Evolutionary conservation across 2,329 filamentous ascomycete species (phyloP).

Genomic region (Fusarium sarcochroum): DNA sequence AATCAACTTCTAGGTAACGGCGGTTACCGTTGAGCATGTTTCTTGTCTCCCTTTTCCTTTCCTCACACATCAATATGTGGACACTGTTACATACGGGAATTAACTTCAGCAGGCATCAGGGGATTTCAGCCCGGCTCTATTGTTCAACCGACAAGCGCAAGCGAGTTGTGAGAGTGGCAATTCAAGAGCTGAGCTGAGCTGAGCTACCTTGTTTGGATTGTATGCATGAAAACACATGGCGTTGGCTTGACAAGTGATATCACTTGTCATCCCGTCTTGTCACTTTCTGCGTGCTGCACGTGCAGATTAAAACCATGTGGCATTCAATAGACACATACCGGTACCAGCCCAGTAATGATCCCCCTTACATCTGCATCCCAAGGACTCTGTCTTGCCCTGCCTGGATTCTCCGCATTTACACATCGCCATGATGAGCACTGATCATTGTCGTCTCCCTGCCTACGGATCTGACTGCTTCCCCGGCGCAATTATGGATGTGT

Average conservation of each 20-base stretch:
- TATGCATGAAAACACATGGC: conserved; percentile 20
- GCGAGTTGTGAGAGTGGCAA: conserved; percentile 3
- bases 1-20: conserved; percentile 32
- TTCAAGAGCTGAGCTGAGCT: not conserved
- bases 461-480: conserved; percentile 9
- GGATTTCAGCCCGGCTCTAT: conserved; percentile 1
- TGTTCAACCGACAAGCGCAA: conserved; percentile 9
- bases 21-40: conserved; percentile 27
- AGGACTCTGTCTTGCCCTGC: not conserved
- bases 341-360: conserved; percentile 13
- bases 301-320: conserved; percentile 32
- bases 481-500: conserved; percentile 13
- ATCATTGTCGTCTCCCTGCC: conserved; percentile 25
- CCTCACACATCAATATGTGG: conserved; percentile 6
- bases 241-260: conserved; percentile 28
- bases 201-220: conserved; percentile 1
- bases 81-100: conserved; percentile 32
- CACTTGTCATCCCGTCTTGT: conserved; percentile 12
- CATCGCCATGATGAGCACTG: conserved; percentile 10
- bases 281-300: conserved; percentile 12
- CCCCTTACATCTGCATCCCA: conserved; percentile 23
- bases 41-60: conserved; percentile 34
- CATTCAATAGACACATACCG: conserved; percentile 17
- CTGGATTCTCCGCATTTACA: conserved; percentile 29
- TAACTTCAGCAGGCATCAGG: not conserved